Evolutionary conservation across 2,329 filamentous ascomycete species (phyloP).

Genomic region (Xylaria sp.): DNA sequence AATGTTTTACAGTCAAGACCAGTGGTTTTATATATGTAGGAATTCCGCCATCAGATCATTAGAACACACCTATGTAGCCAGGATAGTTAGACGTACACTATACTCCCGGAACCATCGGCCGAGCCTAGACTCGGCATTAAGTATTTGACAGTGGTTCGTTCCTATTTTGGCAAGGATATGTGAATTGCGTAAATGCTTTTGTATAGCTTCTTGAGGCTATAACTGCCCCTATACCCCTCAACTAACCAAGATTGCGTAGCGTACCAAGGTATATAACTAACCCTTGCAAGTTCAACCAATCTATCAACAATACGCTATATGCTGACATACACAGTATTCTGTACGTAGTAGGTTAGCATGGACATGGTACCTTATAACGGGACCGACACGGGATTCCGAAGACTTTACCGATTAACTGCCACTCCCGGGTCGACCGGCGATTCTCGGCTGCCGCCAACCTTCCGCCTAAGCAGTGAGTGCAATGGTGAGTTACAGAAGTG

Average conservation of each 20-base stretch:
- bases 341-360: background rate
- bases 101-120: background rate
- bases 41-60: background rate
- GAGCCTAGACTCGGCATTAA: background rate
- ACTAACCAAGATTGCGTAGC: background rate
- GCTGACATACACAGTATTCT: background rate
- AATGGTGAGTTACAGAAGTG: background rate
- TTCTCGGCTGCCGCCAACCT: background rate
- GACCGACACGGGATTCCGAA: background rate
- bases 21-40: slow-evolving; percentile 10
- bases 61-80: background rate
- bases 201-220: background rate
- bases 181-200: background rate
- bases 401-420: background rate
- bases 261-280: background rate
- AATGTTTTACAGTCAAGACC: background rate
- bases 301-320: background rate
- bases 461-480: background rate
- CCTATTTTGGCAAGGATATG: background rate
- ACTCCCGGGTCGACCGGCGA: background rate
- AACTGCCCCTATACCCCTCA: background rate
- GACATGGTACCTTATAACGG: background rate
- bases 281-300: background rate
- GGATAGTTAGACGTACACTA: background rate
- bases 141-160: background rate